Evolutionary conservation across 2,329 filamentous ascomycete genomes (phyloP).

Genomic region (Pyrenochaeta sp.): DNA sequence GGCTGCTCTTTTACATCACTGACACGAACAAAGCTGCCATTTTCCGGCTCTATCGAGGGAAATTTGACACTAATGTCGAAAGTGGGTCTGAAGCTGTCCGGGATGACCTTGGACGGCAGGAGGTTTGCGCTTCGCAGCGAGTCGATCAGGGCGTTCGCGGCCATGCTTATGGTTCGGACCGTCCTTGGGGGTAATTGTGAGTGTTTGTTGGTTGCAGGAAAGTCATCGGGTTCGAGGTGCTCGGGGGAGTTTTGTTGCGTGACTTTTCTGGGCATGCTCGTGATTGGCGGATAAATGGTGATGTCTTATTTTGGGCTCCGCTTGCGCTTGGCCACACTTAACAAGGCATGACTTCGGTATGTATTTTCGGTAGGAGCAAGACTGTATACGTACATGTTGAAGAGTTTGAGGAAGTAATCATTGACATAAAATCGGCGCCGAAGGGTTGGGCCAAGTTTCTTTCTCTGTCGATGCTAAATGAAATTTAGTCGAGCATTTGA

Average conservation of each 20-base stretch:
- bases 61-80: slow-evolving; percentile 51
- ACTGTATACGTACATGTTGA: not conserved
- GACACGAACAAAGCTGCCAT: slow-evolving; percentile 48
- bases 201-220: not conserved
- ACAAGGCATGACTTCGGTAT: slow-evolving; percentile 11
- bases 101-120: slow-evolving; percentile 51
- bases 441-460: too few species aligned
- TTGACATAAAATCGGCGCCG: too few species aligned
- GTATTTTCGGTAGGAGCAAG: slow-evolving; percentile 6
- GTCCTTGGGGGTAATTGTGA: not conserved
- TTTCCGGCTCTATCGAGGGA: slow-evolving; percentile 25
- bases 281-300: slow-evolving; percentile 20
- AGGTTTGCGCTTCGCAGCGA: slow-evolving; percentile 36
- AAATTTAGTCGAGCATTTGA: too few species aligned
- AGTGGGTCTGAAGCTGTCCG: slow-evolving; percentile 54
- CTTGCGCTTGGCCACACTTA: slow-evolving; percentile 8
- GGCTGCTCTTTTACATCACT: slow-evolving; percentile 35
- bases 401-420: too few species aligned
- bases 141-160: slow-evolving; percentile 22
- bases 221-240: not conserved
- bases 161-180: slow-evolving; percentile 2
- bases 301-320: slow-evolving; percentile 8
- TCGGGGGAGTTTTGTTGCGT: slow-evolving; percentile 9
- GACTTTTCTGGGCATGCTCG: not conserved
- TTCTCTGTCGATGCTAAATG: too few species aligned